These are phyloP conservation scores for Rhodomyrtus psidioides DNA, from an alignment of 441 rosid species.

Conservation along the genomic window DNA sequence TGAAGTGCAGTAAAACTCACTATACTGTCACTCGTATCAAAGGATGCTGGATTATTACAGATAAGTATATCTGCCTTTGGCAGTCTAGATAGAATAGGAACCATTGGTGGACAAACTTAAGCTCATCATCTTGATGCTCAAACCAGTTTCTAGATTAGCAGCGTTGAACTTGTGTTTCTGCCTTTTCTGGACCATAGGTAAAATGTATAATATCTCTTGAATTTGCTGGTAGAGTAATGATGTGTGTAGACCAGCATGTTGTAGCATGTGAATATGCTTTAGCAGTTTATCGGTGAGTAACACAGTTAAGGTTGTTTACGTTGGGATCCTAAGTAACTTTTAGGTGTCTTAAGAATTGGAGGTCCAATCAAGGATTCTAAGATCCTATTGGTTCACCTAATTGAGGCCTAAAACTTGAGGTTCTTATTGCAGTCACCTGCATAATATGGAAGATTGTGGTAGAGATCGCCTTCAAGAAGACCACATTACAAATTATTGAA, in stretches of 20 bases:
- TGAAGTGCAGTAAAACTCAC: background rate
- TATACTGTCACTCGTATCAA: background rate
- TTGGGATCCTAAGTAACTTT: background rate
- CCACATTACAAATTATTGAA: background rate
- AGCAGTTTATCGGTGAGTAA: background rate
- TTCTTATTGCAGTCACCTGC: background rate
- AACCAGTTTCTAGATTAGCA: background rate
- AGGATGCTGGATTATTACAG: background rate
- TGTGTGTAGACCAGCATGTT: background rate
- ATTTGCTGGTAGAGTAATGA: background rate
- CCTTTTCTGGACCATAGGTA: background rate
- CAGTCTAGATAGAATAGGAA: background rate
- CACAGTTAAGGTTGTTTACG: background rate
- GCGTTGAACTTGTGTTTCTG: background rate
- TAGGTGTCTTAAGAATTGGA: background rate
- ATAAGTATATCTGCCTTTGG: background rate
- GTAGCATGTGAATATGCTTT: background rate
- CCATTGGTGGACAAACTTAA: background rate
- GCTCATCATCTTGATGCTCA: background rate
- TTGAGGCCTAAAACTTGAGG: background rate
- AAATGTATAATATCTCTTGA: background rate
- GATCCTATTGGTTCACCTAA: background rate
- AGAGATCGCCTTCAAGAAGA: background rate
- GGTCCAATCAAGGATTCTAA: background rate
- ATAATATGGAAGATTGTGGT: background rate